phyloP scores from a whole-genome alignment of 345 rosid species.

The Litchi chinensis region DNA sequence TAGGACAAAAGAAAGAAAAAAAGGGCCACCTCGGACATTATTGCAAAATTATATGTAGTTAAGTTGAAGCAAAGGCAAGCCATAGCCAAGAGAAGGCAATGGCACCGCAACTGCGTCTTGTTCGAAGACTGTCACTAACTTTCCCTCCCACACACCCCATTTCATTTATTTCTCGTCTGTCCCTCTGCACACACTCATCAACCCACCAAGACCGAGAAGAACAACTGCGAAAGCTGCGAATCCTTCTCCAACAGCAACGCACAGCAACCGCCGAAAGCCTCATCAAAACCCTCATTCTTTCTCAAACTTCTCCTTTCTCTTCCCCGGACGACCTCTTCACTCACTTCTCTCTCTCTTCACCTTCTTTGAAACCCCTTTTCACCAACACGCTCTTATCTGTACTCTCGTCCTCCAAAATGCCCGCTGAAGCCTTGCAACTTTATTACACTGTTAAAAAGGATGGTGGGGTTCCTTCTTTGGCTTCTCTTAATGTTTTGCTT shows the following conservation, averaged over 20 bases:
- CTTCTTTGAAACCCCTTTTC: constrained; percentile 46
- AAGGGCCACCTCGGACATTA: too few species aligned
- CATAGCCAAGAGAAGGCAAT: background rate
- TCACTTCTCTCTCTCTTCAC: constrained; percentile 44
- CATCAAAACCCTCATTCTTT: constrained; percentile 44
- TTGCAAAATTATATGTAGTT: too few species aligned
- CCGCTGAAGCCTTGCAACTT: constrained; percentile 46
- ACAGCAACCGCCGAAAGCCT: constrained; percentile 46
- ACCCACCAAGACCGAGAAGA: constrained; percentile 40
- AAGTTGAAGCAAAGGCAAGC: background rate
- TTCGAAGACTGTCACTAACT: background rate
- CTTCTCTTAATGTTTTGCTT: constrained; percentile 41
- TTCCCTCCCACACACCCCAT: background rate
- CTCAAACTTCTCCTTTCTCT: constrained; percentile 42
- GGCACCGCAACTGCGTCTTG: constrained; percentile 14
- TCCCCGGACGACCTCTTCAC: constrained; percentile 59
- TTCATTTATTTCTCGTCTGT: background rate
- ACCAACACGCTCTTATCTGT: constrained; percentile 47
- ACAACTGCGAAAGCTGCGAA: constrained; percentile 43
- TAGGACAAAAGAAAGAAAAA: too few species aligned
- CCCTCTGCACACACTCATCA: constrained; percentile 8
- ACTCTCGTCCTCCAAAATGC: constrained; percentile 48
- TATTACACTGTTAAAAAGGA: constrained; percentile 45
- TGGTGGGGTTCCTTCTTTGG: constrained; percentile 50
- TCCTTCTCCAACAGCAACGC: constrained; percentile 58